phyloP scores from a whole-genome alignment of 2,329 filamentous ascomycete genomes.

The Trichoderma sp. region DNA sequence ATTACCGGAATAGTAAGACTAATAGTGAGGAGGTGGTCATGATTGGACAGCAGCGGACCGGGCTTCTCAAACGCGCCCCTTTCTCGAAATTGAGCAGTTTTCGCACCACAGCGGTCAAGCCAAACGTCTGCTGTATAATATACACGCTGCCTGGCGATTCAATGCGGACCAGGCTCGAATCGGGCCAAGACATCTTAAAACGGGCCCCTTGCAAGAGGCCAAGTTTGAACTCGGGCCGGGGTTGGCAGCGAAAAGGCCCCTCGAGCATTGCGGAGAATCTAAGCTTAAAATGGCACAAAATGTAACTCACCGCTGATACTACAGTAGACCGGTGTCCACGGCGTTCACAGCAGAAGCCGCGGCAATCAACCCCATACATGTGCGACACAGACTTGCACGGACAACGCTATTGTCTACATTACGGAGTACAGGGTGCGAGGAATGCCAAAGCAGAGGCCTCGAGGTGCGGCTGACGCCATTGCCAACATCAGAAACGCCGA shows the following conservation, averaged over 20 bases:
- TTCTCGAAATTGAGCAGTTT: constrained; percentile 15
- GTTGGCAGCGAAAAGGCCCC: neutral
- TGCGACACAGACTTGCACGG: neutral
- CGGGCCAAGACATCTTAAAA: constrained; percentile 16
- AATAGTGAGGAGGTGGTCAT: neutral
- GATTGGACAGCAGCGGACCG: constrained; percentile 7
- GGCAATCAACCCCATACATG: neutral
- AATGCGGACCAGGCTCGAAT: neutral
- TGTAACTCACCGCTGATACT: constrained; percentile 1
- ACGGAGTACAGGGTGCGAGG: neutral
- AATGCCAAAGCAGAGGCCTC: neutral
- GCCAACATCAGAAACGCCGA: constrained; percentile 16
- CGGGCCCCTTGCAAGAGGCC: constrained; percentile 2
- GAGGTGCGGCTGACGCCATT: constrained; percentile 1
- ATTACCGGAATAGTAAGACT: constrained; percentile 18
- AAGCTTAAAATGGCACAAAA: constrained; percentile 14
- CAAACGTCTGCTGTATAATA: neutral
- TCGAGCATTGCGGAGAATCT: constrained; percentile 11
- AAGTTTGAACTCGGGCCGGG: neutral
- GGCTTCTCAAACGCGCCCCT: constrained; percentile 9
- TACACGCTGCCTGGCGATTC: neutral
- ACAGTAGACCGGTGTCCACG: neutral
- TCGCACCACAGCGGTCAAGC: constrained; percentile 6
- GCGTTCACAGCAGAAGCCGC: neutral
- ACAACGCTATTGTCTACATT: neutral